Conservation (phyloP, 768 basidiomycete genomes). For the Trichaptum fuscoviolaceum region DNA sequence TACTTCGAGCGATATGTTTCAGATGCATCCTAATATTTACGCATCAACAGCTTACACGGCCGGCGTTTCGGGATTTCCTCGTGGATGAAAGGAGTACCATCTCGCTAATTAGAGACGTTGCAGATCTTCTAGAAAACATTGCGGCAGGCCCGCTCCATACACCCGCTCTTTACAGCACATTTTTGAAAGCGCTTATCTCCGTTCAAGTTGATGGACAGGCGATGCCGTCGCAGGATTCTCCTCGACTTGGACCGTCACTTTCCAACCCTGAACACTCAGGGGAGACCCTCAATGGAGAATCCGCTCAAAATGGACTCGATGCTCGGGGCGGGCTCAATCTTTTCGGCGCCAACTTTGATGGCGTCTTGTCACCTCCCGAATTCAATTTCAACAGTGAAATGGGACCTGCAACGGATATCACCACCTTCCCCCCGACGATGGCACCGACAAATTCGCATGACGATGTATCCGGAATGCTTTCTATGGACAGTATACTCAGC, state of each 20-base stretch:
- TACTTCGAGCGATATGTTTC: conserved; percentile 12
- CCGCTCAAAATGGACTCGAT: background rate
- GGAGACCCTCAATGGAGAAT: background rate
- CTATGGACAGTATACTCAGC: conserved; percentile 80
- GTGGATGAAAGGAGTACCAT: conserved; percentile 71
- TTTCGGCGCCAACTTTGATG: background rate
- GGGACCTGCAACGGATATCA: conserved; percentile 77
- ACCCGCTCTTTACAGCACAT: conserved; percentile 82
- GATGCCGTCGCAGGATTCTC: conserved; percentile 4
- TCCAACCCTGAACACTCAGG: background rate
- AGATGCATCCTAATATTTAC: background rate
- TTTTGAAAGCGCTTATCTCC: conserved; percentile 72
- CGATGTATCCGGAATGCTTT: conserved; percentile 44
- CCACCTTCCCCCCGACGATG: conserved; percentile 88
- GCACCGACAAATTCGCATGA: conserved; percentile 42
- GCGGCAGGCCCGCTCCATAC: conserved; percentile 81
- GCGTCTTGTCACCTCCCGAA: conserved; percentile 28
- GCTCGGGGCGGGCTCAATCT: background rate
- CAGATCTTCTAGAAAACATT: conserved; percentile 69
- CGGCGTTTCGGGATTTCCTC: conserved; percentile 74
- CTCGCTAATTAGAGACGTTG: conserved; percentile 71
- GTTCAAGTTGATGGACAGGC: conserved; percentile 34
- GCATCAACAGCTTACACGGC: conserved; percentile 61
- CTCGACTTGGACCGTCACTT: background rate
- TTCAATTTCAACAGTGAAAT: conserved; percentile 79